Percentiles rank a stretch among this genome's conserved stretches.
These are phyloP conservation scores for Aeschynomene evenia DNA, from an alignment of 306 rosid genomes.

Conservation along the genomic window DNA sequence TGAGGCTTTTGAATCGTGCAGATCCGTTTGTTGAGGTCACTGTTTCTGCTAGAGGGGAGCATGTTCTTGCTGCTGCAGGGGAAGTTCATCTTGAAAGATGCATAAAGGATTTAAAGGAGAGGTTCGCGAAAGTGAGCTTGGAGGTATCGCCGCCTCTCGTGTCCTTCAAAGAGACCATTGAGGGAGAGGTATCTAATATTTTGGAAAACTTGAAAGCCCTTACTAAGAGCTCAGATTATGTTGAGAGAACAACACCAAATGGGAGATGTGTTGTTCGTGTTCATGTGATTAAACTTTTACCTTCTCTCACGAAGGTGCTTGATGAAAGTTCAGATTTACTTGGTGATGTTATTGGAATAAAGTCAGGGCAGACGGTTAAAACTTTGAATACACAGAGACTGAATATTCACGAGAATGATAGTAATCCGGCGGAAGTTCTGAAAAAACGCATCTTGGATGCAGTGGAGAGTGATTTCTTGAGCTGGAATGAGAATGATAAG, in stretches of 20 bases:
- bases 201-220: constrained; percentile 59
- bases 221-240: constrained; percentile 53
- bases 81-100: constrained; percentile 96
- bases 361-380: constrained; percentile 46
- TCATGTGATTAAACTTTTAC: constrained; percentile 70
- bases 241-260: constrained; percentile 70
- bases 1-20: constrained; percentile 80
- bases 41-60: constrained; percentile 81
- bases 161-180: constrained; percentile 78
- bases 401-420: constrained; percentile 38
- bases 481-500: constrained; percentile 53
- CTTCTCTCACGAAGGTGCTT: constrained; percentile 67
- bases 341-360: constrained; percentile 59
- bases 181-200: constrained; percentile 58
- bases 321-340: constrained; percentile 72
- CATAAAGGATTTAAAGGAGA: constrained; percentile 81
- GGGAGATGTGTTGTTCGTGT: constrained; percentile 76
- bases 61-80: constrained; percentile 85
- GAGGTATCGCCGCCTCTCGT: constrained; percentile 87
- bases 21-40: constrained; percentile 92
- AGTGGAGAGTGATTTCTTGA: constrained; percentile 52
- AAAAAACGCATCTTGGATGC: constrained; percentile 69
- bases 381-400: constrained; percentile 50
- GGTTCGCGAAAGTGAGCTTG: constrained; percentile 82
- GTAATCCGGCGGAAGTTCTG: constrained; percentile 50